phyloP scores from a whole-genome alignment of 768 basidiomycete species.

The Boletellus ananiceps region DNA sequence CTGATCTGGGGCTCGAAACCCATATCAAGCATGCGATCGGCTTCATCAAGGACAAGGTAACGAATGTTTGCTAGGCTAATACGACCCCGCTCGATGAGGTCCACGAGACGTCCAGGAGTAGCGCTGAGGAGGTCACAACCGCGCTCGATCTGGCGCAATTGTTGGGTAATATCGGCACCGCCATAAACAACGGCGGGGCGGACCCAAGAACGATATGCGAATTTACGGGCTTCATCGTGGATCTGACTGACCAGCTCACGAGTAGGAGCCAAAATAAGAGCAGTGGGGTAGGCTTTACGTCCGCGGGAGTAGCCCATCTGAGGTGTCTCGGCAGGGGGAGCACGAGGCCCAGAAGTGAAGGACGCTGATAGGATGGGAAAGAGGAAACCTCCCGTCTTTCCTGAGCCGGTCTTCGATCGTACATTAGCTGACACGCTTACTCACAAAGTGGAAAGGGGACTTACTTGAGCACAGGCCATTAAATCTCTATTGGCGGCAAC shows the following conservation, averaged over 20 bases:
- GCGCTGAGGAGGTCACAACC: constrained; percentile 97
- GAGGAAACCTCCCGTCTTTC: constrained; percentile 97
- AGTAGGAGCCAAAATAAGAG: constrained; percentile 96
- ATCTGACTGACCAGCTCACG: constrained; percentile 99
- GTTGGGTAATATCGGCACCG: constrained; percentile 95
- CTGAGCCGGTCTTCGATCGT: constrained; percentile 84
- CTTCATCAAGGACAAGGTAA: constrained; percentile 98
- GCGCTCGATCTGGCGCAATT: constrained; percentile 90
- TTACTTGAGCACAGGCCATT: constrained; percentile 92
- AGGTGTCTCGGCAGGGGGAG: constrained; percentile 54
- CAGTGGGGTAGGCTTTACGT: constrained; percentile 94
- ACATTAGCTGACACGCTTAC: constrained; percentile 17
- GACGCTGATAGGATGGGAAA: constrained; percentile 97
- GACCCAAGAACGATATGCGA: constrained; percentile 99
- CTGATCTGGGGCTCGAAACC: constrained; percentile 99
- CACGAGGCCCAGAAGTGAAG: constrained; percentile 75
- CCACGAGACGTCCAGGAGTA: constrained; percentile 96
- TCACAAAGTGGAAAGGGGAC: constrained; percentile 17
- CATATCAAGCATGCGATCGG: constrained; percentile 99
- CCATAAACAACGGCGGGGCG: constrained; percentile 98
- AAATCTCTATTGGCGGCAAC: constrained; percentile 85
- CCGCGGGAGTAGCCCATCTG: constrained; percentile 53
- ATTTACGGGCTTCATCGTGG: constrained; percentile 98
- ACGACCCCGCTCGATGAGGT: constrained; percentile 95
- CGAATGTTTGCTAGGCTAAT: constrained; percentile 96